Conservation (phyloP, 192 early-diverging fungal species). For the Physocladia obscura region DNA sequence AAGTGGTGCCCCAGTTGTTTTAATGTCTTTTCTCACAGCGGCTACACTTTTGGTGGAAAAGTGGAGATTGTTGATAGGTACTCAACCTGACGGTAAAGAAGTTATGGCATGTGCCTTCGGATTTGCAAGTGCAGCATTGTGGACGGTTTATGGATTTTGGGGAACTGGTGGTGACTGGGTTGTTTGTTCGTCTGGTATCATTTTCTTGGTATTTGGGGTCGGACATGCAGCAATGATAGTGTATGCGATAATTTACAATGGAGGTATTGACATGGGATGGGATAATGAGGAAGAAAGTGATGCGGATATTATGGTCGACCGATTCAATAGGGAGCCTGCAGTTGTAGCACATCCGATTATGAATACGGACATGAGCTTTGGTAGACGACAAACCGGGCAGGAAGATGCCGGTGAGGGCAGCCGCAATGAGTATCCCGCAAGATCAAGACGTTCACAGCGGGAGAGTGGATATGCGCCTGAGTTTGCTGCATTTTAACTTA, state of each 20-base stretch:
- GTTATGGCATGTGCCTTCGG: background rate
- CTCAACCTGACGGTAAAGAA: background rate
- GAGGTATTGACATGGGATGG: slow-evolving; percentile 30
- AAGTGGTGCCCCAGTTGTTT: background rate
- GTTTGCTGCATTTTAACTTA: no score
- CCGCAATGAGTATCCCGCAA: no score
- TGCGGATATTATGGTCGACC: slow-evolving; percentile 14
- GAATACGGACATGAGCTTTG: no score
- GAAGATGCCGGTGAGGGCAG: no score
- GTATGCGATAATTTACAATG: slow-evolving; percentile 14
- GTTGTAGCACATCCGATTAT: slow-evolving; percentile 8
- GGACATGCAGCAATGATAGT: background rate
- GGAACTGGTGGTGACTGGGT: slow-evolving; percentile 11
- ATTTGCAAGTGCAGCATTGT: background rate
- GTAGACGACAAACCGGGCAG: no score
- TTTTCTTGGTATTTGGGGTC: background rate
- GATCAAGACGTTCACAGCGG: no score
- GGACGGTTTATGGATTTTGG: slow-evolving; percentile 20
- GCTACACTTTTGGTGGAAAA: background rate
- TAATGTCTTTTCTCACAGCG: background rate
- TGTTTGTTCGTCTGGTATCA: slow-evolving; percentile 2
- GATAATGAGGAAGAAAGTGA: slow-evolving; percentile 25
- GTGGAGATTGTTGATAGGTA: background rate
- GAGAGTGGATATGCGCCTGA: no score
- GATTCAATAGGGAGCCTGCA: slow-evolving; percentile 27